Evolutionary conservation across 2,329 filamentous ascomycete species (phyloP).

Genomic region (Sarocladium strictum): DNA sequence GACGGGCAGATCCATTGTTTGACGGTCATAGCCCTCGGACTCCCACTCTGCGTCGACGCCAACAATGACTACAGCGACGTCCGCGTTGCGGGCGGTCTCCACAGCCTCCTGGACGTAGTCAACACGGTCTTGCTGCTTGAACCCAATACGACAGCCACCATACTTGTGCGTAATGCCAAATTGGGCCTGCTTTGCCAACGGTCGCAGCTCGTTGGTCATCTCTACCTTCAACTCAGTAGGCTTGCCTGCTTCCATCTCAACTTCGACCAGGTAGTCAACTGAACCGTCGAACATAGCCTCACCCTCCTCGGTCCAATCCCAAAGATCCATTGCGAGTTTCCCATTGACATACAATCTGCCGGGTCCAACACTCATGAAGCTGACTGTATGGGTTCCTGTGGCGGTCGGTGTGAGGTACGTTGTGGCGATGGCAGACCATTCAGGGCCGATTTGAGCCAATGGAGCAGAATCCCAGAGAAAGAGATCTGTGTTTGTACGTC

Average conservation of each 20-base stretch:
- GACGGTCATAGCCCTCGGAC: conserved; percentile 67
- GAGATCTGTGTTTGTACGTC: conserved; percentile 58
- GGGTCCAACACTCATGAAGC: conserved; percentile 62
- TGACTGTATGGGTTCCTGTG: conserved; percentile 58
- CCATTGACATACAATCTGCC: conserved; percentile 56
- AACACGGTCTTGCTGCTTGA: conserved; percentile 58
- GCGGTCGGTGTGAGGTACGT: conserved; percentile 52
- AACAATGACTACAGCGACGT: conserved; percentile 63
- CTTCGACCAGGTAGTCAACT: conserved; percentile 55
- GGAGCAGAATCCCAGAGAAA: conserved; percentile 68
- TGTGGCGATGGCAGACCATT: conserved; percentile 59
- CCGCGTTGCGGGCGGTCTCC: conserved; percentile 52
- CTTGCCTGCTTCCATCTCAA: conserved; percentile 53
- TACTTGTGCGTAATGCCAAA: conserved; percentile 58
- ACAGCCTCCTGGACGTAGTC: conserved; percentile 61
- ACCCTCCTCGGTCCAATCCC: conserved; percentile 64
- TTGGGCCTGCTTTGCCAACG: conserved; percentile 51
- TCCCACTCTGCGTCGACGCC: conserved; percentile 72
- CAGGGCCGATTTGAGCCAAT: conserved; percentile 49
- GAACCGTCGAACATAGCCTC: conserved; percentile 68
- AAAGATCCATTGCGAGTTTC: conserved; percentile 55
- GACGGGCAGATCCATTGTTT: conserved; percentile 64
- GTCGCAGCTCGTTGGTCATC: conserved; percentile 56
- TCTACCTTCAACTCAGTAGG: conserved; percentile 55
- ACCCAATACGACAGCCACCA: conserved; percentile 66